These are phyloP conservation scores for Teratosphaeria nubilosa DNA, from an alignment of 2,329 filamentous ascomycete species.

Conservation along the genomic window DNA sequence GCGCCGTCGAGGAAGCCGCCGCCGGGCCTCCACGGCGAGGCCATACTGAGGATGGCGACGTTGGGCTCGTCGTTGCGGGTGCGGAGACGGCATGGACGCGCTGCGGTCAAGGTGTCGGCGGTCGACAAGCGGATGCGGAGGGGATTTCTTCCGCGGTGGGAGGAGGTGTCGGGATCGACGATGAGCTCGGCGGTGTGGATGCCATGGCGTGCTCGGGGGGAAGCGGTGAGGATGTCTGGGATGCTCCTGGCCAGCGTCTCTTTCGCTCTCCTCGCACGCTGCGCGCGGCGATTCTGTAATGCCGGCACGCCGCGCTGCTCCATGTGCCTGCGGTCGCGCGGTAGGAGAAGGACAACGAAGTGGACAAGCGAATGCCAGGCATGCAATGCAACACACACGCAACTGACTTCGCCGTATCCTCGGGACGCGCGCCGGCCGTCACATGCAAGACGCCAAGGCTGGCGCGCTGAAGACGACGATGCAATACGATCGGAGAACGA, in stretches of 20 bases:
- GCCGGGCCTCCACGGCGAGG: slow-evolving; percentile 50
- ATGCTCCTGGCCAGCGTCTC: slow-evolving; percentile 51
- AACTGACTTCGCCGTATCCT: too few relatives aligned
- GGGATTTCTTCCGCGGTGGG: background rate
- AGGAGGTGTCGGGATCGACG: slow-evolving; percentile 24
- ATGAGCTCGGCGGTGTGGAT: slow-evolving; percentile 44
- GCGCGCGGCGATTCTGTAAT: slow-evolving; percentile 12
- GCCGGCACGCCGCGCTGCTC: background rate
- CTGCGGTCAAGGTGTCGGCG: slow-evolving; percentile 46
- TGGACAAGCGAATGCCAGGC: background rate
- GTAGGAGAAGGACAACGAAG: background rate
- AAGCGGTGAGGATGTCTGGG: slow-evolving; percentile 44
- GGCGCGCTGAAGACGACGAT: too few relatives aligned
- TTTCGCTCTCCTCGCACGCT: slow-evolving; percentile 27
- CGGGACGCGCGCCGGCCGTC: too few relatives aligned
- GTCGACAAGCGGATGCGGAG: slow-evolving; percentile 37
- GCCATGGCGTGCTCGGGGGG: slow-evolving; percentile 46
- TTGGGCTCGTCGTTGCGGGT: slow-evolving; percentile 23
- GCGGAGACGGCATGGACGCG: slow-evolving; percentile 19
- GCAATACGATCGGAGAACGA: too few relatives aligned
- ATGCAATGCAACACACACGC: too few relatives aligned
- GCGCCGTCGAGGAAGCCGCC: slow-evolving; percentile 53
- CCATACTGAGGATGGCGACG: slow-evolving; percentile 53
- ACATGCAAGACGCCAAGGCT: too few relatives aligned
- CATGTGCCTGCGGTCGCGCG: background rate